A percentile compares a stretch with the other conserved stretches of the same genome.
These are phyloP conservation scores for Hemileccinum hortonii DNA, from an alignment of 1,284 basidiomycete species.

Conservation along the genomic window DNA sequence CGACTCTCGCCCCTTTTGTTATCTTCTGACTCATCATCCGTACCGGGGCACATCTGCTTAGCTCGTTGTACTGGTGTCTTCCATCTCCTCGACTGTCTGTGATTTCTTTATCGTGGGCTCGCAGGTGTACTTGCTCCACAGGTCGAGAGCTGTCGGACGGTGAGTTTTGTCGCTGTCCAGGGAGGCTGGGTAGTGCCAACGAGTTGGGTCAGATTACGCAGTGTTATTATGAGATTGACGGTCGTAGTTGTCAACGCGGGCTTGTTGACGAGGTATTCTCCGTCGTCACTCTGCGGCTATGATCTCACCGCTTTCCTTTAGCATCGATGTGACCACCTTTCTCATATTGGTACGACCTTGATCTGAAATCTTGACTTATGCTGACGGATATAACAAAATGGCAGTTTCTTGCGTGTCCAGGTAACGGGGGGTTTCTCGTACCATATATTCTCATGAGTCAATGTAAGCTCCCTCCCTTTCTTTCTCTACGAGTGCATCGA, in stretches of 20 bases:
- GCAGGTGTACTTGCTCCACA: slow-evolving; percentile 32
- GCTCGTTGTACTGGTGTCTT: slow-evolving; percentile 33
- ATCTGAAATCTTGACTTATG: background rate
- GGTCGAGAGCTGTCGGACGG: slow-evolving; percentile 35
- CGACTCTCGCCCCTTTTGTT: background rate
- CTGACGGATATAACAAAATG: background rate
- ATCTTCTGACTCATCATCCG: background rate
- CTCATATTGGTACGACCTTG: slow-evolving; percentile 23
- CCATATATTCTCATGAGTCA: slow-evolving; percentile 36
- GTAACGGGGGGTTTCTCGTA: slow-evolving; percentile 33
- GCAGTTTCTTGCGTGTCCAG: slow-evolving; percentile 32
- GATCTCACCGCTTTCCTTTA: background rate
- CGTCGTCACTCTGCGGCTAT: background rate
- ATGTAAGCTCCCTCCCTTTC: slow-evolving; percentile 14
- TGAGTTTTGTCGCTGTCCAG: slow-evolving; percentile 4
- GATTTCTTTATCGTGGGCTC: slow-evolving; percentile 33
- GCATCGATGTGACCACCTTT: slow-evolving; percentile 31
- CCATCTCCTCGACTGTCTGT: slow-evolving; percentile 30
- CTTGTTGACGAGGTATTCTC: slow-evolving; percentile 28
- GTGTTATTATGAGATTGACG: slow-evolving; percentile 30
- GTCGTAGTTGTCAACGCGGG: slow-evolving; percentile 34
- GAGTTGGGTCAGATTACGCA: slow-evolving; percentile 20
- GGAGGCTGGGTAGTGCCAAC: background rate
- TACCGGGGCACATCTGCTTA: background rate
- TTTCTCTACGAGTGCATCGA: background rate